A percentile compares a stretch with the other conserved stretches of the same genome.
Evolutionary conservation across 2,329 filamentous ascomycete genomes (phyloP).

Genomic region (Domatiomyces globalis): DNA sequence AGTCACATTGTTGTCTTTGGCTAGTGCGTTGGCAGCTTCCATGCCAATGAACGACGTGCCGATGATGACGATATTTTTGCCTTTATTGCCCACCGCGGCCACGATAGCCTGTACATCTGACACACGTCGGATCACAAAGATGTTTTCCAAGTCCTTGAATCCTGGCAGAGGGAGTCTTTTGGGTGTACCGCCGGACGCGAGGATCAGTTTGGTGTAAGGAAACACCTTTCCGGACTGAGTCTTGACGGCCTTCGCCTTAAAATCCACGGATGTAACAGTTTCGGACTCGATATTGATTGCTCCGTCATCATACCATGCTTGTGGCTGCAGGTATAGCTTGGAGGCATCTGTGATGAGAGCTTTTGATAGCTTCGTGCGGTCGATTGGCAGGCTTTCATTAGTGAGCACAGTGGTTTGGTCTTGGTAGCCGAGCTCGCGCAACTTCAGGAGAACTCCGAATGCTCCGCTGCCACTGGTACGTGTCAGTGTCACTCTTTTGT

Average conservation of each 20-base stretch:
- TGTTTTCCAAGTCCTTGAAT: slow-evolving; percentile 72
- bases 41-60: slow-evolving; percentile 96
- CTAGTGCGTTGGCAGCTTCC: slow-evolving; percentile 76
- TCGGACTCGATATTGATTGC: slow-evolving; percentile 43
- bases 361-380: slow-evolving; percentile 91
- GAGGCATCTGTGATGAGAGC: slow-evolving; percentile 66
- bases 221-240: slow-evolving; percentile 60
- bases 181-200: slow-evolving; percentile 75
- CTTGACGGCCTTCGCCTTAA: slow-evolving; percentile 55
- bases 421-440: slow-evolving; percentile 66
- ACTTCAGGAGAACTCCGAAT: slow-evolving; percentile 64
- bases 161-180: slow-evolving; percentile 64
- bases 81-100: slow-evolving; percentile 58
- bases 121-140: slow-evolving; percentile 71
- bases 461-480: slow-evolving; percentile 58
- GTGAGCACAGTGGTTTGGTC: slow-evolving; percentile 73
- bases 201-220: slow-evolving; percentile 72
- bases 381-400: slow-evolving; percentile 75
- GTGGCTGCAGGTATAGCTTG: slow-evolving; percentile 64
- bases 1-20: slow-evolving; percentile 68
- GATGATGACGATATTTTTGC: slow-evolving; percentile 83
- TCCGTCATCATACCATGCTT: slow-evolving; percentile 58
- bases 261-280: slow-evolving; percentile 60
- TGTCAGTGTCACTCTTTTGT: slow-evolving; percentile 7
- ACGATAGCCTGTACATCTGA: slow-evolving; percentile 65